phyloP scores from a whole-genome alignment of 2,329 filamentous ascomycete genomes.

The Lojkania enalia region DNA sequence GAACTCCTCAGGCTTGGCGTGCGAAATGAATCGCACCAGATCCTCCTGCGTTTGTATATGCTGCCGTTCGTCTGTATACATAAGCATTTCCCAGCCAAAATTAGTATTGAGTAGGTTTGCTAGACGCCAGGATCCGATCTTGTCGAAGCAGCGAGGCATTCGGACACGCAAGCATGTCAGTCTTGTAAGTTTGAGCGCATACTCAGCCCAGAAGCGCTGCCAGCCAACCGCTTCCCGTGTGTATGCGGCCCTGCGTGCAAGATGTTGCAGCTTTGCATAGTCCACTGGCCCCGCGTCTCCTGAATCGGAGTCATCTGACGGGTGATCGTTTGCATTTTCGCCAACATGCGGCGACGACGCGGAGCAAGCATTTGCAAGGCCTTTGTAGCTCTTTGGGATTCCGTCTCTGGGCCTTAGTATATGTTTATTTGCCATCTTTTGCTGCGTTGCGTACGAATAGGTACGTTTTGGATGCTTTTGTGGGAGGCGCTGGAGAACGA shows the following conservation, averaged over 20 bases:
- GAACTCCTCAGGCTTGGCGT: background rate
- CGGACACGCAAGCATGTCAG: conserved; percentile 24
- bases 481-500: conserved; percentile 1
- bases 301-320: conserved; percentile 13
- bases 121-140: conserved; percentile 19
- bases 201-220: conserved; percentile 30
- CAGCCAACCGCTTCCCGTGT: conserved; percentile 28
- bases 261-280: conserved; percentile 10
- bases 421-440: conserved; percentile 20
- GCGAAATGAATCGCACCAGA: background rate
- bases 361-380: conserved; percentile 12
- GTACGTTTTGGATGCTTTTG: background rate
- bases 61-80: conserved; percentile 23
- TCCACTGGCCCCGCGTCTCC: conserved; percentile 5
- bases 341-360: conserved; percentile 15
- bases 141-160: conserved; percentile 28
- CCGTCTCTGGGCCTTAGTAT: conserved; percentile 1
- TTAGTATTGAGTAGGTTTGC: conserved; percentile 18
- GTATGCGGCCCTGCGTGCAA: conserved; percentile 22
- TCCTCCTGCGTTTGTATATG: conserved; percentile 23
- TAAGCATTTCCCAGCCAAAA: conserved; percentile 21
- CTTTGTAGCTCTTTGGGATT: background rate
- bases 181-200: conserved; percentile 17
- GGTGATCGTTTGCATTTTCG: conserved; percentile 18
- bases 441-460: background rate